Conservation (phyloP, 2,329 filamentous ascomycete species). For the Alternaria brassicae region DNA sequence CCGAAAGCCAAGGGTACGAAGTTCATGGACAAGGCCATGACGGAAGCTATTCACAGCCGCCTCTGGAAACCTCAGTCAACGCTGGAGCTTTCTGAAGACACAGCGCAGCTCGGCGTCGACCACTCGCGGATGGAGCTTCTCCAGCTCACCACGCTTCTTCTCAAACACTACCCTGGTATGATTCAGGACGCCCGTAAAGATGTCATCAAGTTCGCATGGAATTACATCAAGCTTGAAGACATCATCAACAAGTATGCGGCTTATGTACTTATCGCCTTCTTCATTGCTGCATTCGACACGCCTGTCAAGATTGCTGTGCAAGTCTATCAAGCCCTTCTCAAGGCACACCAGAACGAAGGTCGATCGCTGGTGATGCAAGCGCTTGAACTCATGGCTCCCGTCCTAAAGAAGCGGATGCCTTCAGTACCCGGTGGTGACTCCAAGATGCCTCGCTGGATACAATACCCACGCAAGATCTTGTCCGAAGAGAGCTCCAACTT, state of each 20-base stretch:
- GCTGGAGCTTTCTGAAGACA: conserved; percentile 82
- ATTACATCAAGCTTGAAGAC: conserved; percentile 93
- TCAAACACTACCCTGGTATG: conserved; percentile 91
- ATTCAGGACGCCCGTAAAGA: conserved; percentile 94
- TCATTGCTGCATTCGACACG: conserved; percentile 96
- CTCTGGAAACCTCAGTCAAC: conserved; percentile 88
- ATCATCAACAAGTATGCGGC: conserved; percentile 99
- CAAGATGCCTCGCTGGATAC: conserved; percentile 83
- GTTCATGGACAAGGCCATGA: conserved; percentile 84
- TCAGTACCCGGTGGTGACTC: conserved; percentile 66
- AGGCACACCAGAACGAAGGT: conserved; percentile 94
- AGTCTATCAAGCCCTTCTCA: conserved; percentile 89
- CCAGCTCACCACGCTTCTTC: conserved; percentile 90
- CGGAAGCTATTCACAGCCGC: conserved; percentile 88
- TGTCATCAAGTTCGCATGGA: conserved; percentile 99
- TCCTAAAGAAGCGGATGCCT: conserved; percentile 80
- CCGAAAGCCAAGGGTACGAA: conserved; percentile 65
- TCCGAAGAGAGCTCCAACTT: conserved; percentile 94
- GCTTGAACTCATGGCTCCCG: conserved; percentile 91
- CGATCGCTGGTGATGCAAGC: conserved; percentile 91
- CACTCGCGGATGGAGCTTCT: conserved; percentile 95
- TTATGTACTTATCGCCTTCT: conserved; percentile 96
- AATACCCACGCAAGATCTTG: conserved; percentile 86
- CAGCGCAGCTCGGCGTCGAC: conserved; percentile 84
- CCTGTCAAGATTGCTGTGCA: conserved; percentile 95